Base-by-base conservation (phyloP, 2,329 filamentous ascomycete genomes). In the Microdochium bolleyi region DNA sequence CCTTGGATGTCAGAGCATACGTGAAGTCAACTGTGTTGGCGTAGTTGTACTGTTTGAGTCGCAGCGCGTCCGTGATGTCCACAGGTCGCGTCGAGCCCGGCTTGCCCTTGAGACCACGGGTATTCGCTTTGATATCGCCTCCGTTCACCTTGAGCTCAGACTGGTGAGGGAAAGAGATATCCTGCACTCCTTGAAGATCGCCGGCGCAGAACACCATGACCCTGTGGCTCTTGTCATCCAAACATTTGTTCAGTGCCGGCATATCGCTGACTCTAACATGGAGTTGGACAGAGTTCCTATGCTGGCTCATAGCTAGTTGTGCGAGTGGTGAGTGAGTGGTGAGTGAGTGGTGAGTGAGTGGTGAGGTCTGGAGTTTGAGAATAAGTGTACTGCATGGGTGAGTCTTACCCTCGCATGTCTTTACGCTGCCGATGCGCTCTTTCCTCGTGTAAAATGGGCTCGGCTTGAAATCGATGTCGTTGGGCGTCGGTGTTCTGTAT, bases 101-200 rank as follows among this genome's bases (percentile, higher is more conserved):
- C 68, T 94, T 95, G 68, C 96, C 96, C 71, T 99, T 99, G 56
- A 99, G 71, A 3, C 94, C 94, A 60, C 94, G 88, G 59, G 95
- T 78, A 66, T 97, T 99, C n/a, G 88, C 87, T 68, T 92, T 94
- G 59, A 96, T 80, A 53, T 96, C 90, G 32, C 87, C 87, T 10
- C 84, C 80, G 61, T 99, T 99, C 53, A 96, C 83, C 65, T 91
- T 92, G 53, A 99, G 79, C 66, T 99, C 94, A 30, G 94, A 88
- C 70, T 96, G 91, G 61, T 92, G 84, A 1, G 94, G 94, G 59
- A 99, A 99, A 0, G 89, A 75, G 52, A 99, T 84, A 56, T 97
- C 90, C 50, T 89, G 88, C 2, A 74, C 67, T 16, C 79, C 82
- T 14, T 77, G 70, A 16, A 76, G 76, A 53, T 89, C 86, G 1